Evolutionary conservation across 805 yeast species (phyloP).

Genomic region (Ogataea sp.): DNA sequence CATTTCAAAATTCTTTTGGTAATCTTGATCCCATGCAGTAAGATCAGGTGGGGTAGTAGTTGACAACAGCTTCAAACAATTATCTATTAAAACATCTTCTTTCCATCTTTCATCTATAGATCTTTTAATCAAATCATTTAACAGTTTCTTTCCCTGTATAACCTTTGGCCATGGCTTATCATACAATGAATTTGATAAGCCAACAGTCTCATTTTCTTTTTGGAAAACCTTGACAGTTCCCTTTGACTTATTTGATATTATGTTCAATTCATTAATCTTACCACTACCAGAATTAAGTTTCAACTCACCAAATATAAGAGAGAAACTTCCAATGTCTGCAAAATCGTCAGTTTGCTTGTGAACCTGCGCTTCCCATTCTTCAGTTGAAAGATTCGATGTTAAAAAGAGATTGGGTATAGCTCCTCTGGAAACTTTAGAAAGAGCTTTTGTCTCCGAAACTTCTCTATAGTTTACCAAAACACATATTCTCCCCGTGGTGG

Average conservation of each 20-base stretch:
- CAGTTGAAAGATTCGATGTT: conserved; percentile 22
- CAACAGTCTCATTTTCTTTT: conserved; percentile 30
- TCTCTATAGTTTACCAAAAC: conserved; percentile 73
- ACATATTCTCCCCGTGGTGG: conserved; percentile 48
- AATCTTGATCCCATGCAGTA: conserved; percentile 20
- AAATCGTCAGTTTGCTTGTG: conserved; percentile 19
- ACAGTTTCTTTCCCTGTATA: conserved; percentile 52
- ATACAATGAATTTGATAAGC: conserved; percentile 62
- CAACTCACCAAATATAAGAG: conserved; percentile 48
- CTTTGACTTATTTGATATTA: conserved; percentile 43
- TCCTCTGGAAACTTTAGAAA: conserved; percentile 35
- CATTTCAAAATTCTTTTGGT: conserved; percentile 27
- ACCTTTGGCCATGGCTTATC: conserved; percentile 75
- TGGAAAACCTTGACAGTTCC: conserved; percentile 12
- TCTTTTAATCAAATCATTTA: conserved; percentile 29
- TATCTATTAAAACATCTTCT: conserved; percentile 35
- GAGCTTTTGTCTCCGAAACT: conserved; percentile 14
- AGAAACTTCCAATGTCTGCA: conserved; percentile 51
- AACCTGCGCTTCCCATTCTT: conserved; percentile 37
- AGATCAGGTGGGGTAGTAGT: conserved; percentile 23
- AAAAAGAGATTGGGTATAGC: conserved; percentile 33
- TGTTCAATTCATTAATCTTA: conserved; percentile 28
- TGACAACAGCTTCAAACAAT: conserved; percentile 49
- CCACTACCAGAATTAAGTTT: conserved; percentile 15
- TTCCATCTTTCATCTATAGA: conserved; percentile 11